phyloP scores from a whole-genome alignment of 768 basidiomycete genomes.

The Neoboletus brunneissimus region DNA sequence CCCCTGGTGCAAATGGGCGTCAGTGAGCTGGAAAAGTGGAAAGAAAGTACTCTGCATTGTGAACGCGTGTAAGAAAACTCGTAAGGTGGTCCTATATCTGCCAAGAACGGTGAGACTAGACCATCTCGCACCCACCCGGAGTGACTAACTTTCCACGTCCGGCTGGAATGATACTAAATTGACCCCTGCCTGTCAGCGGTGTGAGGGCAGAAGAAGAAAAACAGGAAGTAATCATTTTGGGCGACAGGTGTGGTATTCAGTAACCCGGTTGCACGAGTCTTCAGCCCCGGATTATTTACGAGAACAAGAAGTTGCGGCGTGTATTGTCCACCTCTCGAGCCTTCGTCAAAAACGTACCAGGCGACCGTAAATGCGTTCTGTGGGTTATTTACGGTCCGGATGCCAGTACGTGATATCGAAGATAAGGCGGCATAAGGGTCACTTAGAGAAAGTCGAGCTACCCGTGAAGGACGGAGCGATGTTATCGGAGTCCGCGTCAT shows the following conservation, averaged over 20 bases:
- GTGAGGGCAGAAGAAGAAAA: background rate
- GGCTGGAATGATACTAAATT: background rate
- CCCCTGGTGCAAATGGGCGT: background rate
- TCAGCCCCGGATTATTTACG: background rate
- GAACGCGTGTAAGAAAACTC: background rate
- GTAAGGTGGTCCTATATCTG: background rate
- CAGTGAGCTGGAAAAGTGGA: slow-evolving; percentile 9
- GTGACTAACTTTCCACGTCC: background rate
- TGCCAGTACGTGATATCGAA: background rate
- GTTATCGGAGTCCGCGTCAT: background rate
- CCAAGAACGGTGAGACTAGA: background rate
- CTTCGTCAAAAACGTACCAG: slow-evolving; percentile 2
- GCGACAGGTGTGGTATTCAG: background rate
- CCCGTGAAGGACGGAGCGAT: background rate
- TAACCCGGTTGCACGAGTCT: background rate
- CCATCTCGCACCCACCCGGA: background rate
- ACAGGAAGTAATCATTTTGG: background rate
- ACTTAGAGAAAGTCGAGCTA: background rate
- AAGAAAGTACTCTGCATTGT: background rate
- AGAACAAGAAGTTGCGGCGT: slow-evolving; percentile 6
- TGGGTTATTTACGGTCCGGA: background rate
- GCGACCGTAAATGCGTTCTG: background rate
- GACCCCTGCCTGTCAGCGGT: background rate
- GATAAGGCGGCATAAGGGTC: background rate
- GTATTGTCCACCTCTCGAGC: background rate